Evolutionary conservation across 2,329 filamentous ascomycete species (phyloP).

Genomic region (Pestalotiopsis sp.): DNA sequence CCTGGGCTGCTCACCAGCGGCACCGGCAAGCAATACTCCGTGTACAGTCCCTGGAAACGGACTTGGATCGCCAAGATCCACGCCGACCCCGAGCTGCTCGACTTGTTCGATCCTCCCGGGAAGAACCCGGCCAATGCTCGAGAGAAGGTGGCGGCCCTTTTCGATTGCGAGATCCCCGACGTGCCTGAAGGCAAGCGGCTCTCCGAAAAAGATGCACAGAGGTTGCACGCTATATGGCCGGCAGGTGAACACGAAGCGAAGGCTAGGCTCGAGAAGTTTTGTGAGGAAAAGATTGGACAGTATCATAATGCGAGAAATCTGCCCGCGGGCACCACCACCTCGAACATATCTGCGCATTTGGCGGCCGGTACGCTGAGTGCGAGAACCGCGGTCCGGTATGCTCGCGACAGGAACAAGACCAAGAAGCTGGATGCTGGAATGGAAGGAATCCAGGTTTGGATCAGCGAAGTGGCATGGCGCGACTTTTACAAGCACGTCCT

Average conservation of each 20-base stretch:
- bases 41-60: conserved; percentile 83
- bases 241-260: conserved; percentile 75
- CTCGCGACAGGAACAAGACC: conserved; percentile 45
- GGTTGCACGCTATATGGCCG: conserved; percentile 67
- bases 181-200: conserved; percentile 67
- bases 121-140: conserved; percentile 55
- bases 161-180: conserved; percentile 62
- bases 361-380: conserved; percentile 67
- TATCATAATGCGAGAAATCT: conserved; percentile 72
- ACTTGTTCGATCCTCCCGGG: conserved; percentile 59
- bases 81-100: conserved; percentile 67
- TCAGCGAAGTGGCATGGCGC: conserved; percentile 82
- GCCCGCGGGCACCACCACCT: conserved; percentile 65
- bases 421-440: conserved; percentile 69
- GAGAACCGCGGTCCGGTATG: conserved; percentile 71
- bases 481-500: conserved; percentile 90
- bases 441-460: conserved; percentile 72
- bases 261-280: conserved; percentile 67
- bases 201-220: conserved; percentile 58
- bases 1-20: conserved; percentile 71
- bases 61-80: conserved; percentile 77
- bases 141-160: conserved; percentile 40
- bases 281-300: conserved; percentile 61
- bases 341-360: conserved; percentile 72
- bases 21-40: conserved; percentile 77